A percentile compares a stretch with the other conserved stretches of the same genome.
Evolutionary conservation across 192 early-diverging fungal species (phyloP).

Genomic region (Ambispora gerdemannii): DNA sequence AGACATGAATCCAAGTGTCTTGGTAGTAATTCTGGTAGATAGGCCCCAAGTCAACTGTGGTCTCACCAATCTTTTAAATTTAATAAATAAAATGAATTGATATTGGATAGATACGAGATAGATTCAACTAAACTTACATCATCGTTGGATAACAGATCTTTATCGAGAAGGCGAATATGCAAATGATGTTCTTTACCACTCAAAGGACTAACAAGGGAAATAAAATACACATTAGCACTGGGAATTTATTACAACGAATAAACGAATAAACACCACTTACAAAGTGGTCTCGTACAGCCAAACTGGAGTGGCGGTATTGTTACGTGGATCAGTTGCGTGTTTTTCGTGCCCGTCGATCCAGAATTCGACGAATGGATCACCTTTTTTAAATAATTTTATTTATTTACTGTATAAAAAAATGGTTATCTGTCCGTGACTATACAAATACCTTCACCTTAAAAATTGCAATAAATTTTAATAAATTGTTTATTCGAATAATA

Average conservation of each 20-base stretch:
- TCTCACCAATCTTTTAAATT: background rate
- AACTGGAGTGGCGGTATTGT: slow-evolving; percentile 31
- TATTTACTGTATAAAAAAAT: too few relatives aligned
- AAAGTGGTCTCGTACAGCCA: background rate
- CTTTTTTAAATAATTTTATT: too few relatives aligned
- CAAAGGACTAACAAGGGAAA: background rate
- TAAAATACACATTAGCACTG: too few relatives aligned
- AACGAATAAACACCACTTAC: background rate
- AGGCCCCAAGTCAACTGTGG: background rate
- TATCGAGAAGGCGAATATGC: background rate
- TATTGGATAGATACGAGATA: background rate
- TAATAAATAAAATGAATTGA: background rate
- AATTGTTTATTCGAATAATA: too few relatives aligned
- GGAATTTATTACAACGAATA: too few relatives aligned
- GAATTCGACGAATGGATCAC: slow-evolving; percentile 34
- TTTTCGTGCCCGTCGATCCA: slow-evolving; percentile 32
- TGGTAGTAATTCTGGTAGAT: background rate
- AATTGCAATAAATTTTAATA: too few relatives aligned
- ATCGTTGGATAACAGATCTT: background rate
- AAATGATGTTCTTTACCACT: background rate
- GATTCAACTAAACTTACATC: background rate
- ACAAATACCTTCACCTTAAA: too few relatives aligned
- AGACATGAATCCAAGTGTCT: background rate
- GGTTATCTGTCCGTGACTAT: too few relatives aligned
- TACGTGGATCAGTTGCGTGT: slow-evolving; percentile 19